Conservation (phyloP, 208 protist species). For the Tetramitus jugosus region DNA sequence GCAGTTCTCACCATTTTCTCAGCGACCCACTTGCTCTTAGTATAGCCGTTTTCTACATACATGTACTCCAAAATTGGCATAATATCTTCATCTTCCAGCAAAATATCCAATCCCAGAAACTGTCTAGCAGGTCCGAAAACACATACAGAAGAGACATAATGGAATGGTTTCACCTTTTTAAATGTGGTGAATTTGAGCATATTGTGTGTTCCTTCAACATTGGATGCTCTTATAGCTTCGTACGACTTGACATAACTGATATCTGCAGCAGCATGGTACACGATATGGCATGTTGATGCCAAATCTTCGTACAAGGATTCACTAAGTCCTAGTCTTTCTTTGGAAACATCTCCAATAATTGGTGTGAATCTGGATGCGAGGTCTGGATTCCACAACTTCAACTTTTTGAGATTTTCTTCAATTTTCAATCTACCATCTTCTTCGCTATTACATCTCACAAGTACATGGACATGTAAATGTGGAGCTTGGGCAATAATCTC, state of each 20-base stretch:
- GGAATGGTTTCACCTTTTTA: slow-evolving; percentile 23
- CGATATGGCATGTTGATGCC: slow-evolving; percentile 29
- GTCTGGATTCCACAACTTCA: neutral
- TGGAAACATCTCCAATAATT: slow-evolving; percentile 33
- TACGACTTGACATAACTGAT: slow-evolving; percentile 53
- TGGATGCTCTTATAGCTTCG: slow-evolving; percentile 32
- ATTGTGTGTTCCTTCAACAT: slow-evolving; percentile 43
- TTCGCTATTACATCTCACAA: slow-evolving; percentile 21
- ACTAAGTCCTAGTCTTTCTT: slow-evolving; percentile 33
- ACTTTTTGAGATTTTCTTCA: too few relatives aligned
- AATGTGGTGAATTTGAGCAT: slow-evolving; percentile 34
- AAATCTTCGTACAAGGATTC: slow-evolving; percentile 27
- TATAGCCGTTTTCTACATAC: slow-evolving; percentile 45
- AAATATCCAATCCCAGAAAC: too few relatives aligned
- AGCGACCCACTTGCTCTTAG: slow-evolving; percentile 48
- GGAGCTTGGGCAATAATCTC: slow-evolving; percentile 27
- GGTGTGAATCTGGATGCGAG: slow-evolving; percentile 31
- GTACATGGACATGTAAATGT: slow-evolving; percentile 28
- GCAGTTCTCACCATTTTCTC: slow-evolving; percentile 37
- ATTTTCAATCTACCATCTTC: slow-evolving; percentile 22
- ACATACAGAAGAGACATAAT: slow-evolving; percentile 30
- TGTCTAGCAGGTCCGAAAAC: too few relatives aligned
- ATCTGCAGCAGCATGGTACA: slow-evolving; percentile 48
- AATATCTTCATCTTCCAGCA: neutral
- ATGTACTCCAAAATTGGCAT: slow-evolving; percentile 19